Percentiles rank a stretch among this genome's conserved stretches.
phyloP scores from a whole-genome alignment of 2,329 filamentous ascomycete genomes.

The Colletotrichum magnum region DNA sequence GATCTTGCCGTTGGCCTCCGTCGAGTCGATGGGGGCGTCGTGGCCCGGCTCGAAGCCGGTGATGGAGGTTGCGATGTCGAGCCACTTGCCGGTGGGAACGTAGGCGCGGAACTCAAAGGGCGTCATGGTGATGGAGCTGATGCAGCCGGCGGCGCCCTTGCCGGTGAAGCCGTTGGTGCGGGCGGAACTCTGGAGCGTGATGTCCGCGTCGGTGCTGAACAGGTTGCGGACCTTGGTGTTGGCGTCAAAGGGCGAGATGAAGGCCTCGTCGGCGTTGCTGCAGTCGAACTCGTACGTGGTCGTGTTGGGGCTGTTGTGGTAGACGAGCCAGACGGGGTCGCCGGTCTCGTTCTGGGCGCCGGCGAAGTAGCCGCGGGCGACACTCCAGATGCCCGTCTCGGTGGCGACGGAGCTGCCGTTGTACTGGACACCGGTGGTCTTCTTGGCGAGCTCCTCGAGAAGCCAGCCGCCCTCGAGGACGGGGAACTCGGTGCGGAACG shows the following conservation, averaged over 20 bases:
- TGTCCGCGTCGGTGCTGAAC: conserved; percentile 73
- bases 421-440: conserved; percentile 64
- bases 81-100: conserved; percentile 57
- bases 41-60: conserved; percentile 74
- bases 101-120: conserved; percentile 73
- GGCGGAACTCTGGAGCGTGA: conserved; percentile 62
- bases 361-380: conserved; percentile 64
- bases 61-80: conserved; percentile 63
- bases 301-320: conserved; percentile 63
- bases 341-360: conserved; percentile 66
- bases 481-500: conserved; percentile 69
- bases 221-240: conserved; percentile 72
- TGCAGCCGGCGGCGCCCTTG: conserved; percentile 68
- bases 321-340: conserved; percentile 66
- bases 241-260: conserved; percentile 69
- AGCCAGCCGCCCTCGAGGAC: conserved; percentile 72
- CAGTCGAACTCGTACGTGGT: conserved; percentile 72
- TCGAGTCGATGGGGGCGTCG: conserved; percentile 68
- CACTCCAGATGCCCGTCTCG: conserved; percentile 72
- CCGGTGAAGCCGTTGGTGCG: conserved; percentile 57
- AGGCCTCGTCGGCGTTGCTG: conserved; percentile 56
- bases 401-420: conserved; percentile 68
- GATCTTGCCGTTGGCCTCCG: conserved; percentile 57
- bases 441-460: conserved; percentile 68
- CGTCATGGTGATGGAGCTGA: conserved; percentile 65